Percentiles rank a stretch among this genome's conserved stretches.
These are phyloP conservation scores for Giardia duodenalis DNA, from an alignment of 208 protist genomes.

Conservation along the genomic window DNA sequence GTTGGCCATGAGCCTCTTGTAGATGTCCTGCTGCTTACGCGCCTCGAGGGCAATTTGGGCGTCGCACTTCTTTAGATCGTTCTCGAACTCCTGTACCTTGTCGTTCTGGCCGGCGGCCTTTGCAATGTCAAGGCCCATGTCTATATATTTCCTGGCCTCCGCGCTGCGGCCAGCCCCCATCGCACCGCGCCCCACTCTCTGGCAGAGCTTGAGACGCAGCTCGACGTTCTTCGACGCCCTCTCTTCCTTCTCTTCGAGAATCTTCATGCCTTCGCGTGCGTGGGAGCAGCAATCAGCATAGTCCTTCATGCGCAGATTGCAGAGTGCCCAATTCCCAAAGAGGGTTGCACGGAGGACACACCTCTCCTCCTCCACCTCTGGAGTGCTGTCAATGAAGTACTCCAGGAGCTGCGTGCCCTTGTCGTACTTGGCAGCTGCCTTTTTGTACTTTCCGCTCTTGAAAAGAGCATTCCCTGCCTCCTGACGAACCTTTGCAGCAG, in stretches of 20 bases:
- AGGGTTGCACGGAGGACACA: neutral
- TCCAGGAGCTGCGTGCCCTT: slow-evolving; percentile 26
- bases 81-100: neutral
- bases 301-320: neutral
- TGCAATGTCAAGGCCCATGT: neutral
- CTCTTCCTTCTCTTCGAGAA: neutral
- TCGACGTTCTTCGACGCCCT: neutral
- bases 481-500: neutral
- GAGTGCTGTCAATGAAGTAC: neutral
- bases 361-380: neutral
- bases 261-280: neutral
- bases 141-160: neutral
- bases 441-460: neutral
- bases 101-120: neutral
- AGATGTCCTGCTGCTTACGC: neutral
- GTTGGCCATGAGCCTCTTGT: neutral
- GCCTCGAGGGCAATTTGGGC: neutral
- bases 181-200: neutral
- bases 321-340: neutral
- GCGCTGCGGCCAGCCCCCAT: neutral
- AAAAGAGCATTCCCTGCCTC: neutral
- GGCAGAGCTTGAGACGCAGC: neutral
- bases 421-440: neutral
- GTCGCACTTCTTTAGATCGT: neutral
- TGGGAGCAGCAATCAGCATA: neutral